Evolutionary conservation across 108 stramenopile species (phyloP), one percentile per base, ranked within the genome.

Genomic region (Conticribra weissflogii): DNA sequence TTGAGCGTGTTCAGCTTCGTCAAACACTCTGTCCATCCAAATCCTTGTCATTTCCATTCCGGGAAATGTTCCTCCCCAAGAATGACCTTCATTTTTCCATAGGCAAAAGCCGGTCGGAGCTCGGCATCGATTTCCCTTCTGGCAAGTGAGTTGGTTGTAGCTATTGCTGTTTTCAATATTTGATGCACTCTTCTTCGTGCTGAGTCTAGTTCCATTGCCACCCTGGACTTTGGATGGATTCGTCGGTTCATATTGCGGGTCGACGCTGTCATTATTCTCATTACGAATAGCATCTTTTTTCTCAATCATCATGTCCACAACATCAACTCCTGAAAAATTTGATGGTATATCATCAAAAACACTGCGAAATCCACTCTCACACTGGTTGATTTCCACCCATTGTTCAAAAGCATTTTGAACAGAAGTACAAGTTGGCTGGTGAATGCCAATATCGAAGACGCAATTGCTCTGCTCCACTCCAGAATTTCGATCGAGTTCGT

Each of bases 41-140:
- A 25, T 7, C 28, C 29, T 47, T 15, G 67, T 67, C 61, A 77
- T 48, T 8, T 21, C 54, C 1, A 58, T 44, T 5, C 76, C 76
- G 0, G 68, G 67, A 63, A 77, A 77, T 12, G 46, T 17, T 15
- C 21, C 17, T 25, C 76, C 76, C 76, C 76, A 77, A 27, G 30
- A 29, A 36, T 77, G 76, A 8, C 76, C 76, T 52, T 77, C 76
- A 21, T 77, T 51, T 12, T 36, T 68, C 76, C 76, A 77, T 17
- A 69, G 48, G 49, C 76, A 77, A 30, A 69, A 77, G 36, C 59
- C 60, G 14, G 76, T 77, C 1, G 67, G 55, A 1, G 66, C 68
- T 5, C 29, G 18, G 51, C 76, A 77, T 15, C 58, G 62, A 1
- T 58, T 50, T 45, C 76, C 76, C 56, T 18, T 56, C 32, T 48